A percentile compares a stretch with the other conserved stretches of the same genome.
Conservation (phyloP, 495 filamentous ascomycete genomes). For the Staphylotrichum longicolle region DNA sequence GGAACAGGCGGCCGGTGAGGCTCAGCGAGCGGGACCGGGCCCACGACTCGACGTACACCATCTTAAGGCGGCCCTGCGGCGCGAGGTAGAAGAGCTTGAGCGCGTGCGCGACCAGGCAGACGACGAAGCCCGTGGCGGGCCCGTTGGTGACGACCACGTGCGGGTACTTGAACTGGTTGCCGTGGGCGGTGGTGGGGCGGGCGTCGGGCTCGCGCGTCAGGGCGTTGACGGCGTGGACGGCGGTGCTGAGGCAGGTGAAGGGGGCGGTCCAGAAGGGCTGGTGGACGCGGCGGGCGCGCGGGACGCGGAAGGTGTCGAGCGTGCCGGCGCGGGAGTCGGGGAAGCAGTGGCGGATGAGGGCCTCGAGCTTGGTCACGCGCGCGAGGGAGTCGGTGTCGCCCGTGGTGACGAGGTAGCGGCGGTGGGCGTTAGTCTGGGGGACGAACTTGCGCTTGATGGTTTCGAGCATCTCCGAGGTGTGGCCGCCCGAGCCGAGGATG, state of each 20-base stretch:
- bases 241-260: slow-evolving; percentile 47
- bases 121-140: slow-evolving; percentile 79
- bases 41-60: slow-evolving; percentile 90
- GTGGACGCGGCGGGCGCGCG: slow-evolving; percentile 72
- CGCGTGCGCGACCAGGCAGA: slow-evolving; percentile 65
- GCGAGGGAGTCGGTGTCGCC: slow-evolving; percentile 69
- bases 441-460: slow-evolving; percentile 58
- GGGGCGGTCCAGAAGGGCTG: slow-evolving; percentile 71
- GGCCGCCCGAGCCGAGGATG: slow-evolving; percentile 87
- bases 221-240: slow-evolving; percentile 55
- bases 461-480: slow-evolving; percentile 90
- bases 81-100: slow-evolving; percentile 59
- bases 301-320: slow-evolving; percentile 61
- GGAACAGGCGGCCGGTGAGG: slow-evolving; percentile 71
- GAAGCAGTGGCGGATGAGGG: slow-evolving; percentile 28
- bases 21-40: slow-evolving; percentile 77
- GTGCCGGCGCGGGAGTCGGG: slow-evolving; percentile 33
- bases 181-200: slow-evolving; percentile 37
- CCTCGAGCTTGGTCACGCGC: slow-evolving; percentile 38
- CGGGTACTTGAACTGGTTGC: slow-evolving; percentile 39
- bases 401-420: slow-evolving; percentile 76
- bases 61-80: slow-evolving; percentile 45
- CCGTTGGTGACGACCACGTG: slow-evolving; percentile 80
- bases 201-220: slow-evolving; percentile 33
- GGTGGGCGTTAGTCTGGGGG: slow-evolving; percentile 53